These are phyloP conservation scores for Colletotrichum cuscutae DNA, from an alignment of 2,329 filamentous ascomycete genomes.

Conservation along the genomic window DNA sequence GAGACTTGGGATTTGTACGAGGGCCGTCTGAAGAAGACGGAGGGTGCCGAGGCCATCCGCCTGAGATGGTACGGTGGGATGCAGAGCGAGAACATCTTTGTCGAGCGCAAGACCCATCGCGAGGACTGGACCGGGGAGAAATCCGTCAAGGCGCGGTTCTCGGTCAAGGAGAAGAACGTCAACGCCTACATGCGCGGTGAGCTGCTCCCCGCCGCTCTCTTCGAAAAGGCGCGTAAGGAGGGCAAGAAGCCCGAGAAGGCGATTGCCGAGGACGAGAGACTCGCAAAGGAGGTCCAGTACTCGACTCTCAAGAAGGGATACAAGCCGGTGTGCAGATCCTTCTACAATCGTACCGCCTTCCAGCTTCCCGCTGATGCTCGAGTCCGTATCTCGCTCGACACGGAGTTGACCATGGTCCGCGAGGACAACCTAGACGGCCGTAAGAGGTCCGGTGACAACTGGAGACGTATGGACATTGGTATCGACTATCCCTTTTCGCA, in stretches of 20 bases:
- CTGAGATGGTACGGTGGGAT: constrained; percentile 98
- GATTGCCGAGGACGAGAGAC: constrained; percentile 88
- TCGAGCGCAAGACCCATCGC: constrained; percentile 97
- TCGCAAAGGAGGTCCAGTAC: constrained; percentile 94
- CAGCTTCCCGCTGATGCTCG: constrained; percentile 96
- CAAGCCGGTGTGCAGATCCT: constrained; percentile 89
- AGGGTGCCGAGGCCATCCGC: constrained; percentile 96
- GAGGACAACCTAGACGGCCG: constrained; percentile 94
- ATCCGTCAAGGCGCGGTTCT: constrained; percentile 96
- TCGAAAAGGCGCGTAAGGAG: constrained; percentile 95
- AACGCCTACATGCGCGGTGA: constrained; percentile 89
- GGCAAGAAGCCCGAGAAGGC: constrained; percentile 93
- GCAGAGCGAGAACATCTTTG: constrained; percentile 94
- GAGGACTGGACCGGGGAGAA: constrained; percentile 99
- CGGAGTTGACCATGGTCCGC: constrained; percentile 92
- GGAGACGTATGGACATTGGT: constrained; percentile 96
- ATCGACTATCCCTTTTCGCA: constrained; percentile 96
- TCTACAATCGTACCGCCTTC: constrained; percentile 98
- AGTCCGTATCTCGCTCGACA: constrained; percentile 96
- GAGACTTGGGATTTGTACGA: constrained; percentile 94
- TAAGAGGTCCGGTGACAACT: constrained; percentile 83
- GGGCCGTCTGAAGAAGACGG: constrained; percentile 95
- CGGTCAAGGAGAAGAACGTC: constrained; percentile 96
- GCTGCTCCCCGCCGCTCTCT: constrained; percentile 86
- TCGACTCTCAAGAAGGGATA: constrained; percentile 89